These are phyloP conservation scores for Talaromyces amestolkiae DNA, from an alignment of 2,329 filamentous ascomycete genomes.

Conservation along the genomic window DNA sequence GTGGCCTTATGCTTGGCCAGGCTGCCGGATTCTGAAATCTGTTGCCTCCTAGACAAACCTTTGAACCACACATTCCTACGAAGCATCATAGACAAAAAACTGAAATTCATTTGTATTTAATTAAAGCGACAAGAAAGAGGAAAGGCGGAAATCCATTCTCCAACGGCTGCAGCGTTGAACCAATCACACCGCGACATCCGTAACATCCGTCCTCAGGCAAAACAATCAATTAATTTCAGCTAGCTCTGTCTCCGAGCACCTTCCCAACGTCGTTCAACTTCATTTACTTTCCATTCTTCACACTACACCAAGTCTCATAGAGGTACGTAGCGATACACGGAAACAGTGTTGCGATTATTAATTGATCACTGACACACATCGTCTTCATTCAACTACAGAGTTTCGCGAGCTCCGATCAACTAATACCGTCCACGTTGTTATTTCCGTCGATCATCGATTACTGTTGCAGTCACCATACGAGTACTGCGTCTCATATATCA, in stretches of 20 bases:
- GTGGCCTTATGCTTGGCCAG: conserved; percentile 1
- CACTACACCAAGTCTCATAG: not conserved
- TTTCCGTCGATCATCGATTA: conserved; percentile 12
- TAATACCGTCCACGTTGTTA: conserved; percentile 18
- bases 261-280: not conserved
- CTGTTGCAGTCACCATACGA: not conserved
- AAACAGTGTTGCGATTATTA: not conserved
- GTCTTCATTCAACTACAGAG: not conserved
- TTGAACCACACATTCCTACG: no score
- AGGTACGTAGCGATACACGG: not conserved
- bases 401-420: conserved; percentile 1
- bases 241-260: not conserved
- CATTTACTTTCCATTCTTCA: not conserved
- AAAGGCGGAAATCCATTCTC: conserved; percentile 3
- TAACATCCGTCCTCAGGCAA: conserved; percentile 5
- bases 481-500: not conserved
- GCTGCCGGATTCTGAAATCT: not conserved
- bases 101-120: not conserved
- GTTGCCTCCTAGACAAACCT: not conserved
- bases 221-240: conserved; percentile 5
- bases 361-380: not conserved
- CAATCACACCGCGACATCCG: not conserved
- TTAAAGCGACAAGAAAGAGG: not conserved
- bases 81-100: no score
- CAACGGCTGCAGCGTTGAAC: not conserved